Conservation (phyloP, 768 basidiomycete genomes). For the Phlebiopsis flavidoalba region DNA sequence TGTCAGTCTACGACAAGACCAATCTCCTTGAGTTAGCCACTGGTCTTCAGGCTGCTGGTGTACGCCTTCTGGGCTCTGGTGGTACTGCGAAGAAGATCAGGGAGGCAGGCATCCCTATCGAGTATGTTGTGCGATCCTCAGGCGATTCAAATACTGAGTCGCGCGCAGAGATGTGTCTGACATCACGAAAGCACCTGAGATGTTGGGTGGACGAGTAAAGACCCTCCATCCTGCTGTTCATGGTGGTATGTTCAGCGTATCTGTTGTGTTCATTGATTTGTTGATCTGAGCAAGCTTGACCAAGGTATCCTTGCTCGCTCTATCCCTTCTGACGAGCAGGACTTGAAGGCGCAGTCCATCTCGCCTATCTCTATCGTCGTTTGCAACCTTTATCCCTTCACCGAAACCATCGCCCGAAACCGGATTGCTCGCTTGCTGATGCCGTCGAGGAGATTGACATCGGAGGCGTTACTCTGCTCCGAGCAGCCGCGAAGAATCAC, state of each 20-base stretch:
- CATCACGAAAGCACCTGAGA: conserved; percentile 97
- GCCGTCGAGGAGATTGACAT: conserved; percentile 99
- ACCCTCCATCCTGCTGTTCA: conserved; percentile 98
- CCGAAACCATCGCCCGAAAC: conserved; percentile 83
- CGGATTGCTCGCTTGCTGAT: conserved; percentile 83
- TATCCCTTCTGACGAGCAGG: conserved; percentile 85
- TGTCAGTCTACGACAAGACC: conserved; percentile 97
- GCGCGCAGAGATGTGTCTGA: conserved; percentile 85
- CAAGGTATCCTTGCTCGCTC: conserved; percentile 90
- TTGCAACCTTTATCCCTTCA: conserved; percentile 98
- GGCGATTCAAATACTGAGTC: not conserved
- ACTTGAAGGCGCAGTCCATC: conserved; percentile 79
- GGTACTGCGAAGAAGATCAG: conserved; percentile 98
- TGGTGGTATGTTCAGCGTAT: conserved; percentile 57
- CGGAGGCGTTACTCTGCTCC: conserved; percentile 94
- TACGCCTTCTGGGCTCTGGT: conserved; percentile 89
- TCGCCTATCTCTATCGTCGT: conserved; percentile 94
- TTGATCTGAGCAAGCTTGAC: not conserved
- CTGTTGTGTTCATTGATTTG: not conserved
- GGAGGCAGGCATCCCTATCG: conserved; percentile 85
- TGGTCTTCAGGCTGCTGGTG: conserved; percentile 75
- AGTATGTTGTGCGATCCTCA: conserved; percentile 47
- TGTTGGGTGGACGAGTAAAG: conserved; percentile 97
- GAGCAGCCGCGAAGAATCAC: conserved; percentile 98
- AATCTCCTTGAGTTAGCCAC: conserved; percentile 84